phyloP scores from a whole-genome alignment of 305 asterid species.

The Solanum aculeatissimum region DNA sequence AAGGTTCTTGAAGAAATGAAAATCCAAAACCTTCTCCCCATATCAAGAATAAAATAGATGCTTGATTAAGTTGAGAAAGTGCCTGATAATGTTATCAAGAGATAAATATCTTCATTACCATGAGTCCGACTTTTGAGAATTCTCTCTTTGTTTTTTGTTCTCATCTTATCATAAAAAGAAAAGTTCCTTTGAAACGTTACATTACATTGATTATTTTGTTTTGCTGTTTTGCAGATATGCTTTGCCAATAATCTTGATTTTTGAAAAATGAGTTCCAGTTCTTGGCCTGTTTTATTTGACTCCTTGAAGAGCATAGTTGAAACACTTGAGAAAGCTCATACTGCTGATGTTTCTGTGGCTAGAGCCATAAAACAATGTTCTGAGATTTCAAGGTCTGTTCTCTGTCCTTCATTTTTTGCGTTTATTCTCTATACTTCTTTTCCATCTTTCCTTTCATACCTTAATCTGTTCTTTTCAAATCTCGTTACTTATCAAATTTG shows the following conservation, averaged over 20 bases:
- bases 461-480: background rate
- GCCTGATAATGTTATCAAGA: background rate
- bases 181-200: background rate
- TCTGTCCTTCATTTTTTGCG: background rate
- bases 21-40: background rate
- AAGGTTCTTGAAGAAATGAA: background rate
- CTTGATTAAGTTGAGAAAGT: background rate
- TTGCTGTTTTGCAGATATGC: conserved; percentile 40
- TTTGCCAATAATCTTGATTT: conserved; percentile 26
- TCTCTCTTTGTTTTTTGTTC: background rate
- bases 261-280: conserved; percentile 41
- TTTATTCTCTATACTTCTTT: background rate
- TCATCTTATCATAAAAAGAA: background rate
- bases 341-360: conserved; percentile 23
- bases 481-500: background rate
- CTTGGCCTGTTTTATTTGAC: conserved; percentile 45
- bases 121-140: background rate
- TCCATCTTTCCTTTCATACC: background rate
- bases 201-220: background rate
- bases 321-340: conserved; percentile 15
- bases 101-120: background rate
- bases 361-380: conserved; percentile 54
- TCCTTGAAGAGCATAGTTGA: conserved; percentile 39
- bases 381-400: conserved; percentile 49
- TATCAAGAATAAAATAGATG: background rate